Evolutionary conservation across 225 moss, liverwort and hornwort species (phyloP).

Genomic region (Polytrichum commune): DNA sequence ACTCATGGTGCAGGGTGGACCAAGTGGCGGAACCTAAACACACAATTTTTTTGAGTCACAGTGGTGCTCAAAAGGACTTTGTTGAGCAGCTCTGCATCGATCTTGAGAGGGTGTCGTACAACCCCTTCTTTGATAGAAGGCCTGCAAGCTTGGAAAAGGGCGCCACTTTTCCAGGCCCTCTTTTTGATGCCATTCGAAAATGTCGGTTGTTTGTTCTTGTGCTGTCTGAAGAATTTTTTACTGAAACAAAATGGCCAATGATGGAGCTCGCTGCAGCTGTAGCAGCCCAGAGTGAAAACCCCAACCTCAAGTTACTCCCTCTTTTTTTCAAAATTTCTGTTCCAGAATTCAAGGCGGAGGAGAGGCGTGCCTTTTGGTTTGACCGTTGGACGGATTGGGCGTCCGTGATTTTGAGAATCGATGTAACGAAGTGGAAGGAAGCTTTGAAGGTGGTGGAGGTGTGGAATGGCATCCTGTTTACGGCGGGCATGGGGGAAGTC

Average conservation of each 20-base stretch:
- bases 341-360: not conserved
- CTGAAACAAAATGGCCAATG: constrained; percentile 2
- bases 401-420: too few species aligned
- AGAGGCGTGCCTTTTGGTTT: not conserved
- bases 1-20: too few species aligned
- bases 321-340: not conserved
- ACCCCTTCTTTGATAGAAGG: not conserved
- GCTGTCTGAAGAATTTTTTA: not conserved
- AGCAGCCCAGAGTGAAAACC: not conserved
- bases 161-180: not conserved
- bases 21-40: not conserved
- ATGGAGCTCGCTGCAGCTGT: constrained; percentile 3
- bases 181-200: not conserved
- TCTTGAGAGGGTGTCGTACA: not conserved
- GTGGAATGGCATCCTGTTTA: not conserved
- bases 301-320: constrained; percentile 7
- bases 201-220: not conserved
- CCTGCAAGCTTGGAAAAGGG: constrained; percentile 3
- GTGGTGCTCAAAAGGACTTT: constrained; percentile 7
- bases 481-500: not conserved
- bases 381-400: not conserved
- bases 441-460: not conserved
- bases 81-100: constrained; percentile 6
- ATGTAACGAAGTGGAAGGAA: not conserved
- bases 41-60: not conserved